A percentile compares a stretch with the other conserved stretches of the same genome.
Evolutionary conservation across 2,329 filamentous ascomycete genomes (phyloP).

Genomic region (Helotiales sp.): DNA sequence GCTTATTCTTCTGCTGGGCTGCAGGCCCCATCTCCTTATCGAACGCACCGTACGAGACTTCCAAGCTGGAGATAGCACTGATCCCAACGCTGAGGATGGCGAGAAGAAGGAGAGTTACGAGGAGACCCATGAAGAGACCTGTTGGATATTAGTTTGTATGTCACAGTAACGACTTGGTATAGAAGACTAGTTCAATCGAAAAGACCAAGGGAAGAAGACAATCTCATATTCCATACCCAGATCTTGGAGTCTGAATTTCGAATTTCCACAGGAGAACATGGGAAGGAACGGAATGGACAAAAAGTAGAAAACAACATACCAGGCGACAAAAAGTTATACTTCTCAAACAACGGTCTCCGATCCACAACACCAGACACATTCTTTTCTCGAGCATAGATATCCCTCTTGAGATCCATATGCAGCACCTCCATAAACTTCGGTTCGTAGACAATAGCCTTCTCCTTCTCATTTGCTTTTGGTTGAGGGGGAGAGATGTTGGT

Average conservation of each 20-base stretch:
- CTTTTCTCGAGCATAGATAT: constrained; percentile 42
- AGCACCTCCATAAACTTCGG: constrained; percentile 65
- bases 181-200: no score
- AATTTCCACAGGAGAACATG: no score
- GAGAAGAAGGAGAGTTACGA: constrained; percentile 73
- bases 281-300: not conserved
- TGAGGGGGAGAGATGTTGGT: not conserved
- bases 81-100: constrained; percentile 81
- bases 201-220: no score
- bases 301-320: constrained; percentile 57
- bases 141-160: not conserved
- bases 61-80: constrained; percentile 74
- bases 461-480: not conserved
- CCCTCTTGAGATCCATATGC: constrained; percentile 77
- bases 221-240: no score
- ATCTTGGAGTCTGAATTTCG: no score
- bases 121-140: constrained; percentile 89
- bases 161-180: not conserved
- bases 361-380: constrained; percentile 52
- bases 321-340: constrained; percentile 92
- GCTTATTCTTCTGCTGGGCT: constrained; percentile 78
- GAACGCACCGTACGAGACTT: constrained; percentile 93
- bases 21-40: constrained; percentile 94
- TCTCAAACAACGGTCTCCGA: constrained; percentile 74
- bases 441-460: constrained; percentile 56